Evolutionary conservation across 176 grass and related monocot genomes (phyloP).

Genomic region (Dactylis glomerata): DNA sequence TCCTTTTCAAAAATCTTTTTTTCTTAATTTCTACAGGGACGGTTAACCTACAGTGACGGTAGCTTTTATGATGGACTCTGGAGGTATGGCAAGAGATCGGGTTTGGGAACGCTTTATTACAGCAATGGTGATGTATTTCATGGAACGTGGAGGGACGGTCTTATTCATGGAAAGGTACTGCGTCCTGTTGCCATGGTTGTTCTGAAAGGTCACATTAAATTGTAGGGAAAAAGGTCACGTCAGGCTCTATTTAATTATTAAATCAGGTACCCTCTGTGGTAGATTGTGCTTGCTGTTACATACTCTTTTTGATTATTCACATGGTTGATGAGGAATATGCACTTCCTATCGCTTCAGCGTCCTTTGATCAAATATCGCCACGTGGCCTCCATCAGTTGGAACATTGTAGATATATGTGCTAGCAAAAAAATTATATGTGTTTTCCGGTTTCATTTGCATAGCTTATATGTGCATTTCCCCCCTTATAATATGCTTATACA

Average conservation of each 20-base stretch:
- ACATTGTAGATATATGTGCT: not conserved
- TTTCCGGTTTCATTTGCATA: not conserved
- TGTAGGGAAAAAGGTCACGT: not conserved
- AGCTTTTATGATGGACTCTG: slow-evolving; percentile 94
- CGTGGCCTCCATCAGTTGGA: not conserved
- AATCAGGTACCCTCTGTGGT: not conserved
- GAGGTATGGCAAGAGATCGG: slow-evolving; percentile 91
- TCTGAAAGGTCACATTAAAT: not conserved
- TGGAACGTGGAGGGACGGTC: slow-evolving; percentile 91
- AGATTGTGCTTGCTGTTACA: not conserved
- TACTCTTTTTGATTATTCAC: not conserved
- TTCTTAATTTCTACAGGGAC: slow-evolving; percentile 49
- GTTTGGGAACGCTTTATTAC: slow-evolving; percentile 81
- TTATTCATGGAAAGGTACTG: slow-evolving; percentile 96
- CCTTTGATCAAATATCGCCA: not conserved
- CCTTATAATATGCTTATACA: not conserved
- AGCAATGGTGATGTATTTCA: slow-evolving; percentile 94
- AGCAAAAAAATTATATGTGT: not conserved
- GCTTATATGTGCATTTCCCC: not conserved
- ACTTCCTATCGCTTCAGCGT: not conserved
- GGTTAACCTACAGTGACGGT: slow-evolving; percentile 63
- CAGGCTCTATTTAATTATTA: not conserved
- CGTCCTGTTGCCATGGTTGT: not conserved
- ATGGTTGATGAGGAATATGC: not conserved
- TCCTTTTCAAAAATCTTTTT: not conserved